Evolutionary conservation across 2,329 filamentous ascomycete species (phyloP), one percentile per base, ranked within the genome.

Genomic region (Mariannaea elegans): DNA sequence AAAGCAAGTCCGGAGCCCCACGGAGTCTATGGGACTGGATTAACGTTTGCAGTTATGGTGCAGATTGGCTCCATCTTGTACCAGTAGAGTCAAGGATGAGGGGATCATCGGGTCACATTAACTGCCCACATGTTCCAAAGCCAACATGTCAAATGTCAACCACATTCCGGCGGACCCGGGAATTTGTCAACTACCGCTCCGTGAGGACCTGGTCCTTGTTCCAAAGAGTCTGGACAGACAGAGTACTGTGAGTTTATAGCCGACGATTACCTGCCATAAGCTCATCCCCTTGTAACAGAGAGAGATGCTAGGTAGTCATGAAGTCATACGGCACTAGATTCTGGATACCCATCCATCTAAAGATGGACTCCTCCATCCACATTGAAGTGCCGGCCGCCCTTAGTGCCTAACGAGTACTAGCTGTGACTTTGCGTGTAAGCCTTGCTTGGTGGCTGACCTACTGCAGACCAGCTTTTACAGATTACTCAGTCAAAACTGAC

Each of bases 101-200:
- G 41, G 41, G 13, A 44, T 44, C 19, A 24, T 24, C 12, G 21
- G 19, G 10, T 44, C 19, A 12, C 19, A 24, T 44, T 44, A n/a
- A n/a, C n/a, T n/a, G n/a, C n/a, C n/a, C n/a, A n/a, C n/a, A n/a
- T n/a, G n/a, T n/a, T n/a, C n/a, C n/a, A n/a, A 44, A 44, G 21
- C 8, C 21, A 13, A 23, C 16, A 23, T 16, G 16, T 46, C 41
- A 41, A 14, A 10, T 19, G 18, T 44, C 38, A 23, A 9, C 14
- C 24, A 38, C 32, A 29, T 21, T 24, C 34, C 52, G 46, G 23
- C 39, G 39, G 39, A 16, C 32, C 21, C 54, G 54, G 54, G 39
- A 14, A 31, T 18, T 57, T 46, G 39, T 18, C 54, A 57, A 57
- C 54, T 51, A 49, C 47, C 54, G 54, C 19, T 13, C 46, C 6